A percentile compares a stretch with the other conserved stretches of the same genome.
Evolutionary conservation across 2,329 filamentous ascomycete species (phyloP).

Genomic region (Aspergillus sergii): DNA sequence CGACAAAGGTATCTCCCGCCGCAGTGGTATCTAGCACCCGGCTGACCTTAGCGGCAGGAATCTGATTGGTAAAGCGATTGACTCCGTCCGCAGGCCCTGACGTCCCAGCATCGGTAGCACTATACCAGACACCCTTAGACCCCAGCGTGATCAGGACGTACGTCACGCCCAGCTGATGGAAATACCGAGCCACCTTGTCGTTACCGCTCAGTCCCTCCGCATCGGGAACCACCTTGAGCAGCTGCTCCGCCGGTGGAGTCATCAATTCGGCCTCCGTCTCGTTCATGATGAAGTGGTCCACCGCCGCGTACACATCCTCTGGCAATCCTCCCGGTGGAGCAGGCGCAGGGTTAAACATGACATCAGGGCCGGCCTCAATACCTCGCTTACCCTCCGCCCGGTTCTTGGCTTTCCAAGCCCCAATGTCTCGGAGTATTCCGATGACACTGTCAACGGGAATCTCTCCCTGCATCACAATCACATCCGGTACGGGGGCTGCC

Average conservation of each 20-base stretch:
- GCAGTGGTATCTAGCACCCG: slow-evolving; percentile 89
- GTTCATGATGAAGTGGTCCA: slow-evolving; percentile 84
- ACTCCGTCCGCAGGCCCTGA: slow-evolving; percentile 39
- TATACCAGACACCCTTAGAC: slow-evolving; percentile 72
- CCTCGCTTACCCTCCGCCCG: slow-evolving; percentile 40
- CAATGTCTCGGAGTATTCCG: slow-evolving; percentile 54
- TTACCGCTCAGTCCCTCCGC: slow-evolving; percentile 49
- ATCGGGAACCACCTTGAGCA: slow-evolving; percentile 30
- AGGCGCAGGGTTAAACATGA: slow-evolving; percentile 86
- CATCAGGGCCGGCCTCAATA: slow-evolving; percentile 52
- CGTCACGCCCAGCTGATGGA: slow-evolving; percentile 69
- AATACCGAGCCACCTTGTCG: slow-evolving; percentile 61
- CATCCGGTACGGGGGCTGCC: slow-evolving; percentile 53
- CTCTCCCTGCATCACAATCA: slow-evolving; percentile 78
- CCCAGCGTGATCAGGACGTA: slow-evolving; percentile 86
- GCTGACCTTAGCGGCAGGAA: slow-evolving; percentile 68
- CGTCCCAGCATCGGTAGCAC: slow-evolving; percentile 52
- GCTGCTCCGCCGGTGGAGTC: slow-evolving; percentile 52
- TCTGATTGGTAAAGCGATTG: slow-evolving; percentile 36
- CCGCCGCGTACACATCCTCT: slow-evolving; percentile 62
- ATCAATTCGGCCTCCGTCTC: slow-evolving; percentile 84
- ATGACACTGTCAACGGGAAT: slow-evolving; percentile 69
- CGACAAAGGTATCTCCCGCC: slow-evolving; percentile 92
- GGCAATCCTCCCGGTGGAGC: slow-evolving; percentile 75
- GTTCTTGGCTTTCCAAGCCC: slow-evolving; percentile 45